A percentile compares a stretch with the other conserved stretches of the same genome.
Conservation (phyloP, 2,329 filamentous ascomycete genomes). For the Aspergillus aculeatus region DNA sequence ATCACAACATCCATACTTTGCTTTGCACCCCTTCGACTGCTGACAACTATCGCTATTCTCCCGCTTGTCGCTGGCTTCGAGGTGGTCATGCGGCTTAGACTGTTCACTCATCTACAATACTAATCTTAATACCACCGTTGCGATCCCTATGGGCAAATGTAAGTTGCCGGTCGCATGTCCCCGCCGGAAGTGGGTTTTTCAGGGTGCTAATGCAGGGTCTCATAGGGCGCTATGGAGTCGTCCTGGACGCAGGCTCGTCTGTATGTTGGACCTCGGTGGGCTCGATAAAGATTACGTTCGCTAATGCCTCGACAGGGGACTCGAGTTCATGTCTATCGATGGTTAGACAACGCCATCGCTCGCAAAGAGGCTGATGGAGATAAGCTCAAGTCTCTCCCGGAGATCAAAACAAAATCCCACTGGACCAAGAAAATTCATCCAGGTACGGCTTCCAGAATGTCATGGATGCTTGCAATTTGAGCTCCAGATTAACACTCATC, state of each 20-base stretch:
- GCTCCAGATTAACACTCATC: neutral
- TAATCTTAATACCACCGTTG: slow-evolving; percentile 2
- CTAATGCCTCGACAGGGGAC: slow-evolving; percentile 60
- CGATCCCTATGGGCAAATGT: slow-evolving; percentile 46
- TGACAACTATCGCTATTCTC: neutral
- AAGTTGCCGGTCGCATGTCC: slow-evolving; percentile 13
- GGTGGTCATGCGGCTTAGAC: slow-evolving; percentile 33
- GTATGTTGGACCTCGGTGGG: slow-evolving; percentile 40
- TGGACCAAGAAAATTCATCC: slow-evolving; percentile 95
- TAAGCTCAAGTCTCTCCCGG: slow-evolving; percentile 69
- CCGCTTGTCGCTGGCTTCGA: slow-evolving; percentile 9
- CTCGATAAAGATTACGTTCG: neutral
- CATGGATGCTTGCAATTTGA: neutral
- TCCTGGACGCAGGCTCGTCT: slow-evolving; percentile 96
- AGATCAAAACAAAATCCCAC: slow-evolving; percentile 76
- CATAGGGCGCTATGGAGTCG: slow-evolving; percentile 76
- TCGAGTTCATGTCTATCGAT: slow-evolving; percentile 89
- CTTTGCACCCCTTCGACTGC: neutral
- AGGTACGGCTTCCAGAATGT: slow-evolving; percentile 49
- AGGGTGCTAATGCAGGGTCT: slow-evolving; percentile 1
- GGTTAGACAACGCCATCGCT: slow-evolving; percentile 74
- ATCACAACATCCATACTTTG: neutral
- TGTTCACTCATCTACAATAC: slow-evolving; percentile 14
- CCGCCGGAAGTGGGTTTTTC: neutral
- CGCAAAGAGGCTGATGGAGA: slow-evolving; percentile 59